Evolutionary conservation across 1,284 basidiomycete species (phyloP).

Genomic region (Xanthoconium separans): DNA sequence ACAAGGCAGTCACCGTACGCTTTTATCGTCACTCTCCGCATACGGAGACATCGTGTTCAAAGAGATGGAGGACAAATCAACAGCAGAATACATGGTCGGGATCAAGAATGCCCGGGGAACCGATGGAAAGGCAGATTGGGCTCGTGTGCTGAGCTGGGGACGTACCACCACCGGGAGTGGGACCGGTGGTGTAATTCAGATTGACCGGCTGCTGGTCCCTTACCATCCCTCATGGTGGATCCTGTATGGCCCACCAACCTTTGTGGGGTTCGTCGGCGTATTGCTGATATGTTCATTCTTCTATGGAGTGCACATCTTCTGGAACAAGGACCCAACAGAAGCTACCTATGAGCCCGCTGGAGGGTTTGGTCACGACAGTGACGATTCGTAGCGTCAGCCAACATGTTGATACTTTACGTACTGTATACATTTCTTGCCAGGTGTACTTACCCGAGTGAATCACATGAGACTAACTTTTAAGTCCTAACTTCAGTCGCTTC

Average conservation of each 20-base stretch:
- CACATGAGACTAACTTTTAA: slow-evolving; percentile 12
- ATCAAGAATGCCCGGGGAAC: slow-evolving; percentile 86
- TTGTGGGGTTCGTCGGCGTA: slow-evolving; percentile 57
- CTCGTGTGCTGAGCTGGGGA: slow-evolving; percentile 78
- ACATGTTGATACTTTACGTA: slow-evolving; percentile 7
- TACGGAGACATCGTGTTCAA: slow-evolving; percentile 86
- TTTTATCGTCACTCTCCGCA: slow-evolving; percentile 58
- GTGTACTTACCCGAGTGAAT: slow-evolving; percentile 11
- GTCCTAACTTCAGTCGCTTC: neutral
- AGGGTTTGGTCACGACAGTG: slow-evolving; percentile 65
- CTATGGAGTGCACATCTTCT: slow-evolving; percentile 61
- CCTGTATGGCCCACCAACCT: slow-evolving; percentile 62
- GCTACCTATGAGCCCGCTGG: slow-evolving; percentile 84
- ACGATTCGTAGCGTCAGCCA: slow-evolving; percentile 36
- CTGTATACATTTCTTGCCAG: slow-evolving; percentile 4
- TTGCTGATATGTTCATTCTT: slow-evolving; percentile 68
- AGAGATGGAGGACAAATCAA: slow-evolving; percentile 45
- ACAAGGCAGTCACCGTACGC: slow-evolving; percentile 70
- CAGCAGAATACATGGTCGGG: slow-evolving; percentile 69
- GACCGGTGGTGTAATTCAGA: slow-evolving; percentile 84
- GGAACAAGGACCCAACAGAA: slow-evolving; percentile 71
- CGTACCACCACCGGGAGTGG: slow-evolving; percentile 70
- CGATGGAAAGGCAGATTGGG: slow-evolving; percentile 70
- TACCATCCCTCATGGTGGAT: slow-evolving; percentile 85
- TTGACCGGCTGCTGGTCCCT: slow-evolving; percentile 82